Conservation (phyloP, 208 protist genomes). For the Leishmania turanica region DNA sequence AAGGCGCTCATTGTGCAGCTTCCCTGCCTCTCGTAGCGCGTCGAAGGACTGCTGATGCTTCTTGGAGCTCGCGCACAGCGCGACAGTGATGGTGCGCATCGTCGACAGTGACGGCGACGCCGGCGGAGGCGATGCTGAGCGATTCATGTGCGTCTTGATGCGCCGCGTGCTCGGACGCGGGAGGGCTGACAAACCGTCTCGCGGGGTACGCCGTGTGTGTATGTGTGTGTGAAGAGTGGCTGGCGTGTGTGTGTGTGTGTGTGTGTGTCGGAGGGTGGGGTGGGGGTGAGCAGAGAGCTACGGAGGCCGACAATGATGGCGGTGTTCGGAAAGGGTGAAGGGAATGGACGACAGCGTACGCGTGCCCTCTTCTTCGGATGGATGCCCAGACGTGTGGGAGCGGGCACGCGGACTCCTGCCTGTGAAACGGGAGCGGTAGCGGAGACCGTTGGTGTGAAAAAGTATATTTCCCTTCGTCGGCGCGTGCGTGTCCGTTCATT, state of each 20-base stretch:
- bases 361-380: not conserved
- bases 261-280: not conserved
- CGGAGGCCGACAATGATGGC: not conserved
- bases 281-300: not conserved
- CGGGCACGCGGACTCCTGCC: not conserved
- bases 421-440: not conserved
- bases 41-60: constrained; percentile 86
- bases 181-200: not conserved
- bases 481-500: not conserved
- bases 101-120: not conserved
- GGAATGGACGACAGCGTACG: not conserved
- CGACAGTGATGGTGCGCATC: constrained; percentile 40
- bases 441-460: not conserved
- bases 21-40: constrained; percentile 37
- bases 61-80: constrained; percentile 64
- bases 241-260: not conserved
- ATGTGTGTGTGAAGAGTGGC: not conserved
- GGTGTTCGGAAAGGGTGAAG: not conserved
- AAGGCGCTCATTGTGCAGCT: constrained; percentile 35
- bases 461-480: not conserved
- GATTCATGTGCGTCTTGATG: not conserved
- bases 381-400: not conserved
- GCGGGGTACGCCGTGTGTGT: not conserved
- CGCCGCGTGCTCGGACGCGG: not conserved
- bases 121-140: not conserved